phyloP scores from a whole-genome alignment of 352 stramenopile species.

The Phytophthora vignae region DNA sequence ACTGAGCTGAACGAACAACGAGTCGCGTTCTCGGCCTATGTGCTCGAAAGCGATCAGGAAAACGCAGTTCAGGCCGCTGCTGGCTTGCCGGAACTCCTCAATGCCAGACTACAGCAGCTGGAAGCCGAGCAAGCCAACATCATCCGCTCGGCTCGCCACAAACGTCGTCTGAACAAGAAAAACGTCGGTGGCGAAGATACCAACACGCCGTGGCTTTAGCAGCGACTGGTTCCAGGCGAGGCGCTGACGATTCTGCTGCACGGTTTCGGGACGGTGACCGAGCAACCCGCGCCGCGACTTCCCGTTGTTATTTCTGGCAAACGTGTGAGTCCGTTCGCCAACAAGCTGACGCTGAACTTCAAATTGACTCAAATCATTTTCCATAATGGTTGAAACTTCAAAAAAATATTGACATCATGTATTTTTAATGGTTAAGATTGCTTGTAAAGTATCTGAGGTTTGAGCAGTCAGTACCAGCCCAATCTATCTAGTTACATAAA shows the following conservation, averaged over 20 bases:
- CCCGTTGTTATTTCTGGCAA: background rate
- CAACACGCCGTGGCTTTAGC: background rate
- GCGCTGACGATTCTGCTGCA: constrained; percentile 8
- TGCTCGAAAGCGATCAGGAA: background rate
- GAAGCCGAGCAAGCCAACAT: constrained; percentile 42
- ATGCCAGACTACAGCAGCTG: constrained; percentile 31
- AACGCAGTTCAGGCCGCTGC: too few relatives aligned
- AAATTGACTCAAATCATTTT: too few relatives aligned
- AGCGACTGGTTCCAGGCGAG: constrained; percentile 2
- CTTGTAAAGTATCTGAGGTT: too few relatives aligned
- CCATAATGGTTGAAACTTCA: too few relatives aligned
- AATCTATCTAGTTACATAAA: too few relatives aligned
- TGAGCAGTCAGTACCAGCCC: too few relatives aligned
- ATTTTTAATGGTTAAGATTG: too few relatives aligned
- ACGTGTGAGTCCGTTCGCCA: too few relatives aligned
- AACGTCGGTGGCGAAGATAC: background rate
- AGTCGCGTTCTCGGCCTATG: background rate
- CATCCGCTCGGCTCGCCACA: constrained; percentile 31
- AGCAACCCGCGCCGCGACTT: constrained; percentile 25
- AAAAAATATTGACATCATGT: too few relatives aligned
- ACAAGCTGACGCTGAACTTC: too few relatives aligned
- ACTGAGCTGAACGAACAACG: constrained; percentile 33
- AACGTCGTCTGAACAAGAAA: background rate
- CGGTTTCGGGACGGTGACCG: constrained; percentile 7
- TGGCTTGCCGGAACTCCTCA: constrained; percentile 10